phyloP scores from a whole-genome alignment of 768 basidiomycete species.

The Cytidiella melzeri region DNA sequence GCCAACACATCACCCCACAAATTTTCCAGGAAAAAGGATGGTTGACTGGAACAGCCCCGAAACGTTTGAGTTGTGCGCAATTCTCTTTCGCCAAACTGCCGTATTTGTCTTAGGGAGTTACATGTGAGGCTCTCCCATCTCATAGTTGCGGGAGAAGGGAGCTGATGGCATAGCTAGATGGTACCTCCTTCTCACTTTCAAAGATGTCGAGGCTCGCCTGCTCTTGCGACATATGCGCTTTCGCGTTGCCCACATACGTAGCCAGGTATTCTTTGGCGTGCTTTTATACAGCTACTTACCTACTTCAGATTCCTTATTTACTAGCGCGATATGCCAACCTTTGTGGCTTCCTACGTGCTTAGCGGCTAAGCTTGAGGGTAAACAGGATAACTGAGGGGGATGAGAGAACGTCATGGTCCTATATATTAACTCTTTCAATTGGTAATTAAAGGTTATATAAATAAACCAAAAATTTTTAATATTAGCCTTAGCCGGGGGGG shows the following conservation, averaged over 20 bases:
- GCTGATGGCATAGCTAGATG: not conserved
- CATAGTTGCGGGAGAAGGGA: not conserved
- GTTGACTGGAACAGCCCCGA: not conserved
- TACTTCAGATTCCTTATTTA: not conserved
- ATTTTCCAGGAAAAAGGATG: too few relatives aligned
- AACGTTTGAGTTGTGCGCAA: not conserved
- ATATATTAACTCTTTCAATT: too few relatives aligned
- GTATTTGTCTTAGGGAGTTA: conserved; percentile 2
- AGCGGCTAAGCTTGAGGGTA: too few relatives aligned
- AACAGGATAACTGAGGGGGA: too few relatives aligned
- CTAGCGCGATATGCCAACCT: not conserved
- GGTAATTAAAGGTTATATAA: too few relatives aligned
- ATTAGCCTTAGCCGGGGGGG: too few relatives aligned
- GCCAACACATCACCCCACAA: too few relatives aligned
- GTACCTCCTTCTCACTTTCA: conserved; percentile 3
- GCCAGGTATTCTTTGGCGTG: too few relatives aligned
- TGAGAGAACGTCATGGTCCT: too few relatives aligned
- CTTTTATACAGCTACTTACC: not conserved
- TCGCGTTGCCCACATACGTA: not conserved
- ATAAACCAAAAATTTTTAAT: too few relatives aligned
- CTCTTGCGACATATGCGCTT: not conserved
- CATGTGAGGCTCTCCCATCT: not conserved
- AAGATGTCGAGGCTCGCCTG: not conserved
- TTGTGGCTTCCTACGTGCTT: not conserved
- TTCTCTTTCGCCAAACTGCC: not conserved